phyloP scores from a whole-genome alignment of 1,284 basidiomycete species.

The Coriolopsis trogii region DNA sequence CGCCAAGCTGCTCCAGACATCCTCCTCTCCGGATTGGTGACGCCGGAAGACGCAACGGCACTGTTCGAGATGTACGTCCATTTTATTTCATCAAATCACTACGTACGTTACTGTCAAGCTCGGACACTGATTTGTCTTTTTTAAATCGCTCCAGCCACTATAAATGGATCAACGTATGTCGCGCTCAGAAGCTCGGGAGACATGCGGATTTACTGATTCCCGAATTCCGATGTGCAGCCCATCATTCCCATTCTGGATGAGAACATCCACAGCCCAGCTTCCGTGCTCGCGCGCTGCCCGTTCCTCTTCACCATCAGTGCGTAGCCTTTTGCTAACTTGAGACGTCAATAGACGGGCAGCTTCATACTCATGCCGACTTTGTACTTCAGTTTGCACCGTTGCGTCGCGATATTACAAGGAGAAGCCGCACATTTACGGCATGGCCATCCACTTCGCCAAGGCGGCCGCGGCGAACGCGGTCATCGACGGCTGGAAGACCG shows the following conservation, averaged over 20 bases:
- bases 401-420: constrained; percentile 40
- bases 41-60: constrained; percentile 43
- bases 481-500: constrained; percentile 39
- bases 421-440: constrained; percentile 38
- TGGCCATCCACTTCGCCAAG: constrained; percentile 42
- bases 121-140: background rate
- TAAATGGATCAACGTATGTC: constrained; percentile 41
- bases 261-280: constrained; percentile 39
- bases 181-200: no score
- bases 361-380: background rate
- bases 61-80: constrained; percentile 48
- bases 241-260: constrained; percentile 41
- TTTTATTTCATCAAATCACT: no score
- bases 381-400: constrained; percentile 38
- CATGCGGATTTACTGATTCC: no score
- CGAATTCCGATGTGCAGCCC: no score
- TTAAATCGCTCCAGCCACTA: constrained; percentile 35
- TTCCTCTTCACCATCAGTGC: constrained; percentile 43
- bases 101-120: constrained; percentile 7
- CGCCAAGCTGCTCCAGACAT: constrained; percentile 47
- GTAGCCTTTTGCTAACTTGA: constrained; percentile 18
- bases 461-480: constrained; percentile 38
- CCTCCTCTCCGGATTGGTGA: constrained; percentile 45
- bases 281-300: constrained; percentile 41
- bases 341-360: no score